These are phyloP conservation scores for Coniochaeta sp. DNA, from an alignment of 2,329 filamentous ascomycete species.

Conservation along the genomic window DNA sequence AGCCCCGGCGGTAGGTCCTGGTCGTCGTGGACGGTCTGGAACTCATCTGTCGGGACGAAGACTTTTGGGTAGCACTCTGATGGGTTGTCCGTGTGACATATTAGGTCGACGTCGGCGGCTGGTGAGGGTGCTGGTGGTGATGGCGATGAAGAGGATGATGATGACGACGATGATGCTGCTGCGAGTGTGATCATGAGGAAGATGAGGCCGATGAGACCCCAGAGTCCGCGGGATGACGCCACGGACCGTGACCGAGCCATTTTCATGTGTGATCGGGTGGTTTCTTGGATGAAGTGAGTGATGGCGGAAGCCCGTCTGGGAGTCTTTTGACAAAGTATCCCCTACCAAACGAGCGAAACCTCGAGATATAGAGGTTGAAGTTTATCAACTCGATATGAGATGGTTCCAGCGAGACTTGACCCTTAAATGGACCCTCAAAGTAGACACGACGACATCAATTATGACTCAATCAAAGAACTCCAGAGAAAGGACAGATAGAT, in stretches of 20 bases:
- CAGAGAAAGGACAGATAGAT: constrained; percentile 20
- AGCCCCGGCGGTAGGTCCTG: constrained; percentile 59
- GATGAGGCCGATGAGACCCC: constrained; percentile 13
- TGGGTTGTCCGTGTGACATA: constrained; percentile 55
- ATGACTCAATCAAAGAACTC: constrained; percentile 16
- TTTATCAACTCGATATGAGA: not conserved
- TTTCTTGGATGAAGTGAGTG: not conserved
- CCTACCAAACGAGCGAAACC: not conserved
- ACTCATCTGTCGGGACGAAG: constrained; percentile 58
- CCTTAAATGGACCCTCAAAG: not conserved
- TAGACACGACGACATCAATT: constrained; percentile 4
- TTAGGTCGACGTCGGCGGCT: constrained; percentile 43
- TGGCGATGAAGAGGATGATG: constrained; percentile 24
- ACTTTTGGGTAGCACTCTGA: constrained; percentile 59
- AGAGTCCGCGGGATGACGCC: constrained; percentile 7
- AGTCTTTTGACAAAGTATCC: not conserved
- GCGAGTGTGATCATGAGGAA: constrained; percentile 12
- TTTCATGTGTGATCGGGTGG: not conserved
- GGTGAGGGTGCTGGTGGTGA: constrained; percentile 23
- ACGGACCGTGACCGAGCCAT: not conserved
- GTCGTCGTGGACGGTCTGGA: constrained; percentile 55
- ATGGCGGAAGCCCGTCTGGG: not conserved
- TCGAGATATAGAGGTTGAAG: not conserved
- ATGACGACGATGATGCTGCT: constrained; percentile 7
- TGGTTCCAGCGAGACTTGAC: not conserved